Evolutionary conservation across 768 basidiomycete genomes (phyloP).

Genomic region (Holtermannia corniformis): DNA sequence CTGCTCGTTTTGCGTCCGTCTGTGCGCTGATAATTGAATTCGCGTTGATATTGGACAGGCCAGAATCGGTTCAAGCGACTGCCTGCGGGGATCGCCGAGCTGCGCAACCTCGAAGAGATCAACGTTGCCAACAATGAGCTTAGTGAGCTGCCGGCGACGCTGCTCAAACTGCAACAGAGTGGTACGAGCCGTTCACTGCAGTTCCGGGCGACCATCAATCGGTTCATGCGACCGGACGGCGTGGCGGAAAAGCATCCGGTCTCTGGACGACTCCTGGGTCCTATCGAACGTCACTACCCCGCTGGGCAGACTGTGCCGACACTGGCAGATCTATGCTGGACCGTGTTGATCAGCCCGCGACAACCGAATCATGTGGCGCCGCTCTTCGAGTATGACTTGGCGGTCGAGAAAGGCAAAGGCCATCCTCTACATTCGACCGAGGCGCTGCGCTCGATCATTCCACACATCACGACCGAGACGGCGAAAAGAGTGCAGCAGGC

Average conservation of each 20-base stretch:
- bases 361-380: slow-evolving; percentile 30
- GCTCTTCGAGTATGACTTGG: slow-evolving; percentile 29
- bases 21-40: background rate
- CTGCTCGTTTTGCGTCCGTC: slow-evolving; percentile 28
- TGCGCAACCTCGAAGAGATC: slow-evolving; percentile 31
- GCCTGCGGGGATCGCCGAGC: slow-evolving; percentile 34
- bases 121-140: slow-evolving; percentile 37
- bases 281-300: background rate
- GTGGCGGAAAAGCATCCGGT: background rate
- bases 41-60: slow-evolving; percentile 8
- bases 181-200: no score
- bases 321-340: slow-evolving; percentile 20
- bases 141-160: background rate
- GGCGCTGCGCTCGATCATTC: slow-evolving; percentile 18
- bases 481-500: background rate
- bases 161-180: background rate
- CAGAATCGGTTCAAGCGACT: slow-evolving; percentile 27
- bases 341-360: slow-evolving; percentile 30
- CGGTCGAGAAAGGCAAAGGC: slow-evolving; percentile 10
- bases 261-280: background rate
- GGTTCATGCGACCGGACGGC: background rate
- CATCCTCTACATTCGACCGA: slow-evolving; percentile 27
- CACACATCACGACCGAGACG: background rate
- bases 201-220: background rate
- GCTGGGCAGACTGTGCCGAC: slow-evolving; percentile 10